phyloP scores from a whole-genome alignment of 2,329 filamentous ascomycete species.

The Acarospora socialis region DNA sequence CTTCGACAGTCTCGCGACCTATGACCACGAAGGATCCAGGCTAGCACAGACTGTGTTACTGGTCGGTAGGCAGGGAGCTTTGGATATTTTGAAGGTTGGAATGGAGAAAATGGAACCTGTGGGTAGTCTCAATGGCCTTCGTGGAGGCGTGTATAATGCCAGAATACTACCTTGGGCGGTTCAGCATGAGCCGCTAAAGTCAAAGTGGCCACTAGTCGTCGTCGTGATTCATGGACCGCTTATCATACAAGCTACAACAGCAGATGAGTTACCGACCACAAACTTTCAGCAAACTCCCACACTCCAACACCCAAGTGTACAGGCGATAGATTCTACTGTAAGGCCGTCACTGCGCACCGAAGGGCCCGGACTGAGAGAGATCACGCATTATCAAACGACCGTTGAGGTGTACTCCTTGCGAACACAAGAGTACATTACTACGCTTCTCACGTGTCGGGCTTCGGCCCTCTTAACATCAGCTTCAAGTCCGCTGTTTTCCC shows the following conservation, averaged over 20 bases:
- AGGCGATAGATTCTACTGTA: slow-evolving; percentile 8
- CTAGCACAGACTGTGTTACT: slow-evolving; percentile 51
- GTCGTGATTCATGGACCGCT: slow-evolving; percentile 68
- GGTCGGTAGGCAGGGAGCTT: slow-evolving; percentile 63
- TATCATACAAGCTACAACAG: slow-evolving; percentile 31
- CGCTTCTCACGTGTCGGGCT: slow-evolving; percentile 57
- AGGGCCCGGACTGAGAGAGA: slow-evolving; percentile 18
- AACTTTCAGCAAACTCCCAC: slow-evolving; percentile 5
- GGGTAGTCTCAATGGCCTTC: slow-evolving; percentile 58
- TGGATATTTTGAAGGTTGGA: slow-evolving; percentile 61
- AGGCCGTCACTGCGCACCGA: slow-evolving; percentile 2
- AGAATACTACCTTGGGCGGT: slow-evolving; percentile 64
- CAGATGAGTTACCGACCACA: slow-evolving; percentile 20
- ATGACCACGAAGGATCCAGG: slow-evolving; percentile 29
- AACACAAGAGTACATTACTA: slow-evolving; percentile 55
- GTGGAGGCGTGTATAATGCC: slow-evolving; percentile 65
- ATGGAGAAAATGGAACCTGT: slow-evolving; percentile 57
- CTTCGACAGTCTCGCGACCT: slow-evolving; percentile 53
- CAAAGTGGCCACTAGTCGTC: slow-evolving; percentile 58
- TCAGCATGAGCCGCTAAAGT: slow-evolving; percentile 36
- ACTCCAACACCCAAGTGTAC: slow-evolving; percentile 7
- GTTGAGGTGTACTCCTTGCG: slow-evolving; percentile 80
- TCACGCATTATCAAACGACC: slow-evolving; percentile 65
- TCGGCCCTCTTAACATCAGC: slow-evolving; percentile 42
- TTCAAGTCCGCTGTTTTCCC: slow-evolving; percentile 48